Conservation (phyloP, 495 filamentous ascomycete species). For the Lepraria neglecta region DNA sequence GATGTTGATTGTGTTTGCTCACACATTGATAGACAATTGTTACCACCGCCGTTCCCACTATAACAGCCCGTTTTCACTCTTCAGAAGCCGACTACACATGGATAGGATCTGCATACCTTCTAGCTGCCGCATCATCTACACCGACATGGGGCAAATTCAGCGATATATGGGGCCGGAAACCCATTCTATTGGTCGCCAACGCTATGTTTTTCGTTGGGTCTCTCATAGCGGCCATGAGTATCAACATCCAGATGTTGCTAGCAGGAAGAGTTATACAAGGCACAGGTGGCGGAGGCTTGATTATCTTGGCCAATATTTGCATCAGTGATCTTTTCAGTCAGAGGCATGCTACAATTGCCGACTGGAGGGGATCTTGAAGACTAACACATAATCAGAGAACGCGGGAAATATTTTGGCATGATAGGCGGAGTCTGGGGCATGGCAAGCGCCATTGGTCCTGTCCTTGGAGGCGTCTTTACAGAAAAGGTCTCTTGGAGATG, state of each 20-base stretch:
- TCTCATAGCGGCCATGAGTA: slow-evolving; percentile 61
- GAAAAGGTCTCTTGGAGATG: slow-evolving; percentile 55
- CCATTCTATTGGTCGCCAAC: slow-evolving; percentile 66
- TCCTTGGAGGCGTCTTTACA: slow-evolving; percentile 72
- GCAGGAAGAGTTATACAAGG: slow-evolving; percentile 74
- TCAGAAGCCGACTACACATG: slow-evolving; percentile 65
- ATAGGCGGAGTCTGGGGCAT: slow-evolving; percentile 70
- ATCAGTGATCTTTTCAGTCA: slow-evolving; percentile 77
- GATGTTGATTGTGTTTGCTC: slow-evolving; percentile 6
- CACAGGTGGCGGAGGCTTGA: slow-evolving; percentile 73
- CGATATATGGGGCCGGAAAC: slow-evolving; percentile 84
- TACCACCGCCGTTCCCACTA: slow-evolving; percentile 54
- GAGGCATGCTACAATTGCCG: slow-evolving; percentile 35
- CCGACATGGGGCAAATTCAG: slow-evolving; percentile 78
- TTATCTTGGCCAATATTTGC: slow-evolving; percentile 73
- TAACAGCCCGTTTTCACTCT: slow-evolving; percentile 55
- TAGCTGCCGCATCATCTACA: slow-evolving; percentile 61
- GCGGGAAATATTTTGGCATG: slow-evolving; percentile 56
- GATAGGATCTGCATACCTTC: slow-evolving; percentile 66
- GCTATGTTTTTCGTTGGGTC: slow-evolving; percentile 69
- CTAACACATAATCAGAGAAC: slow-evolving; percentile 41
- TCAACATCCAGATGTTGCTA: slow-evolving; percentile 67
- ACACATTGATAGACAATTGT: slow-evolving; percentile 41
- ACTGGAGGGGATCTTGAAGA: neutral
- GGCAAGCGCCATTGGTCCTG: slow-evolving; percentile 64